Base-by-base conservation (phyloP, 2,329 filamentous ascomycete species). In the Phialocephala sp. region DNA sequence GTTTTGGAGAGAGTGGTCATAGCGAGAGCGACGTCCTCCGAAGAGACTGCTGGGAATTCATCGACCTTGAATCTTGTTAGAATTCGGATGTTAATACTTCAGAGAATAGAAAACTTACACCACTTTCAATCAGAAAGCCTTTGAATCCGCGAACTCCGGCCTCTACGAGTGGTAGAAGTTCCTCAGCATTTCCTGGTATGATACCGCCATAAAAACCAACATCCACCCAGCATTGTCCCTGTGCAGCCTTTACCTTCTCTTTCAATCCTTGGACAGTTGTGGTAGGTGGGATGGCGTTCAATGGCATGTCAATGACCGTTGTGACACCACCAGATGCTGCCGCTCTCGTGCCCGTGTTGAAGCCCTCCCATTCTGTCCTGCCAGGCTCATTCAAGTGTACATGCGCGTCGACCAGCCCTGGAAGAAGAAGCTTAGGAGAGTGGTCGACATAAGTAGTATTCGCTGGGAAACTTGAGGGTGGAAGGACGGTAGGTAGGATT, bases 131-230 rank as follows among this genome's bases (percentile, higher is more conserved):
- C 73, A 99, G 80, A 78, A 99, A 99, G 0, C 94, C 94, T 80
- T 99, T 99, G 85, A 99, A 98, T 14, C 95, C 95, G 70, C 94
- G 85, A 12, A 98, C 94, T 62, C 95, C 95, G 47, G 88, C 91
- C 64, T 92, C 85, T 0, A 98, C 91, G 4, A 99, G 83, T 0
- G 89, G 89, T 72, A 92, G 87, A 63, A 99, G 81, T 74, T 98
- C 89, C 12, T 85, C 79, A 2, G 89, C 86, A 76, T 99, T 99
- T 1, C 94, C 95, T 3, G 95, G 95, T 57, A 99, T 89, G 45
- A 98, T 88, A 37, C 95, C 95, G 32, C 95, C 95, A 76, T 98
- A 98, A 79, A 99, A 98, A 36, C 93, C 95, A n/a, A 98, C 94
- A 74, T 98, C 95, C 32, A 98, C 93, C 94, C 94, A 99, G 80